These are phyloP conservation scores for Ramaria sp. DNA, from an alignment of 768 basidiomycete species.

Conservation along the genomic window DNA sequence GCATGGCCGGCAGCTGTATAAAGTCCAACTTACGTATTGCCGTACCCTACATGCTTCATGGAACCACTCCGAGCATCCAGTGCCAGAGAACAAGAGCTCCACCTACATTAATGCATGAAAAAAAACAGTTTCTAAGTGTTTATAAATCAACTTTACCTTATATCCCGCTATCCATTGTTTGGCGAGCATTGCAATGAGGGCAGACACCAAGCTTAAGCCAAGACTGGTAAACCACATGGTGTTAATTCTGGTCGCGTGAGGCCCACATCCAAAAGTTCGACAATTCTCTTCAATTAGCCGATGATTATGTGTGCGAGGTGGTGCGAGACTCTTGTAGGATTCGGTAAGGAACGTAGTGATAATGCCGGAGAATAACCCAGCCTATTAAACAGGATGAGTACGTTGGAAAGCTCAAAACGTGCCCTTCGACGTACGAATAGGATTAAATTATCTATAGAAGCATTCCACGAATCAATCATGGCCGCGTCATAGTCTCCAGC, in stretches of 20 bases:
- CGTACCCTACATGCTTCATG: neutral
- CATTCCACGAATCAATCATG: neutral
- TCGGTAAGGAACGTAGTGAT: neutral
- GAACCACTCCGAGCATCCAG: neutral
- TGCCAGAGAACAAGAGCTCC: neutral
- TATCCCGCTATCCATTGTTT: slow-evolving; percentile 15
- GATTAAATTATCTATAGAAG: neutral
- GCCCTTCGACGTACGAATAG: neutral
- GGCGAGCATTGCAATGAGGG: slow-evolving; percentile 15
- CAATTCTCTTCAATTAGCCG: neutral
- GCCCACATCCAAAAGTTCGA: neutral
- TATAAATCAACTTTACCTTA: neutral
- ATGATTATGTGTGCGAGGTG: neutral
- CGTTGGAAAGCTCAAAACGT: neutral
- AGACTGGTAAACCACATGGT: slow-evolving; percentile 15
- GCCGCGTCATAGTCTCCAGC: neutral
- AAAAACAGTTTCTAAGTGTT: neutral
- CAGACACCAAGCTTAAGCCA: slow-evolving; percentile 14
- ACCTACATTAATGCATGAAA: neutral
- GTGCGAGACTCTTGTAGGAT: neutral
- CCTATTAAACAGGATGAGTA: neutral
- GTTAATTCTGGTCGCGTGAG: slow-evolving; percentile 12
- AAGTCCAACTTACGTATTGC: neutral
- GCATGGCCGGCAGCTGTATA: neutral
- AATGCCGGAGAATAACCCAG: neutral